Evolutionary conservation across 208 protist genomes (phyloP), one percentile per base, ranked within the genome.

Genomic region (Leptomonas pyrrhocoris): DNA sequence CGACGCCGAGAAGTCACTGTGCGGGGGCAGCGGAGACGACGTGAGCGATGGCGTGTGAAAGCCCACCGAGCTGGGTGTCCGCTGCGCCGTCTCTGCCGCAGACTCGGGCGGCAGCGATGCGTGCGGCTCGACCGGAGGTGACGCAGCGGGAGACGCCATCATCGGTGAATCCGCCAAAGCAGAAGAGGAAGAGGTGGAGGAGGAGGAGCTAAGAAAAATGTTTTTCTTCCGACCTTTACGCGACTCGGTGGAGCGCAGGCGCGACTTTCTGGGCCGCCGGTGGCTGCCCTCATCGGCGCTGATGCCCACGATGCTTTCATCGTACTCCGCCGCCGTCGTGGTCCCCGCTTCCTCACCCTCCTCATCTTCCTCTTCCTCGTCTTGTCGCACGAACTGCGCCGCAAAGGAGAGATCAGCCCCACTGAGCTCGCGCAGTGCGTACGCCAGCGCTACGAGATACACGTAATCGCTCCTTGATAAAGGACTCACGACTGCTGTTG

Each of bases 131-230:
- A 23, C 27, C 2, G 43, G 43, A 16, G 58, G 58, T 4, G 58
- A 64, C 6, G 58, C 50, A 18, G 19, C 43, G 1, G 43, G 28
- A 23, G 58, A 64, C 2, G 53, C n/a, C 0, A 43, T 40, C 34
- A 64, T 27, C 3, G 49, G n/a, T 5, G 63, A 59, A 2, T 68
- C 27, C 5, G 51, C 48, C 18, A 28, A 40, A n/a, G n/a, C n/a
- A 11, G 46, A 43, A 0, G 43, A 38, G 16, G 60, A 54, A 25
- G 58, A 65, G 45, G 59, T 53, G 28, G 60, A 60, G 31, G 51
- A 62, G 48, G 72, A 77, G 25, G 72, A 71, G 63, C 63, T 71
- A 38, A 77, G 64, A 19, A 77, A 77, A 11, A 71, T 71, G 31
- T 77, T 77, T 21, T 15, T 36, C 18, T 48, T 43, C 19, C 48